Evolutionary conservation across 2,329 filamentous ascomycete genomes (phyloP).

Genomic region (Sclerotinia glacialis): DNA sequence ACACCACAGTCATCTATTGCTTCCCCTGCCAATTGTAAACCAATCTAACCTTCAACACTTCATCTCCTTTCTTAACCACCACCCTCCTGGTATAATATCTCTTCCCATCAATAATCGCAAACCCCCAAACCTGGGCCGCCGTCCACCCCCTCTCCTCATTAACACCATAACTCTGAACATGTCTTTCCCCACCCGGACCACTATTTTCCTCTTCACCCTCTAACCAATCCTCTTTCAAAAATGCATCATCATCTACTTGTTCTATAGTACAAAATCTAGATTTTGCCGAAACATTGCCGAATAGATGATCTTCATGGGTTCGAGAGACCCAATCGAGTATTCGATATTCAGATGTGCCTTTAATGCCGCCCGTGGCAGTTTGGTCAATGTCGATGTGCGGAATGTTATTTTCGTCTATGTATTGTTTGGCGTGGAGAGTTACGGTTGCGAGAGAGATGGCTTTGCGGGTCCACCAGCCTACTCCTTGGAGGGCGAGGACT

Average conservation of each 20-base stretch:
- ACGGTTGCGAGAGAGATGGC: constrained; percentile 58
- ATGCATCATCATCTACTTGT: constrained; percentile 40
- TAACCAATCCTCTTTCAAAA: constrained; percentile 49
- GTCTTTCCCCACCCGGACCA: constrained; percentile 44
- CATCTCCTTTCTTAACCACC: constrained; percentile 42
- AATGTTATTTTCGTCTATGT: constrained; percentile 42
- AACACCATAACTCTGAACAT: constrained; percentile 50
- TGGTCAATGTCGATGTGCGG: constrained; percentile 59
- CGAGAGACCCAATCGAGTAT: constrained; percentile 53
- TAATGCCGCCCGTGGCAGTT: constrained; percentile 59
- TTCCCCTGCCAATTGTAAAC: constrained; percentile 44
- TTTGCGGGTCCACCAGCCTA: constrained; percentile 58
- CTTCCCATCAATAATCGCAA: constrained; percentile 44
- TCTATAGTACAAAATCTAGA: constrained; percentile 31
- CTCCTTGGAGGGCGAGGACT: constrained; percentile 57
- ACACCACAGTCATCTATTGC: constrained; percentile 22
- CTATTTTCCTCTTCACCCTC: constrained; percentile 45
- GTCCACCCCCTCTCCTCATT: constrained; percentile 52
- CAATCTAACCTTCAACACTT: constrained; percentile 42
- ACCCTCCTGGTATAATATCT: constrained; percentile 43
- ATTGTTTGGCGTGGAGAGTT: constrained; percentile 46
- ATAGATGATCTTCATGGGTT: constrained; percentile 59
- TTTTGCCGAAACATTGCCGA: constrained; percentile 49
- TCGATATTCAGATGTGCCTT: constrained; percentile 57
- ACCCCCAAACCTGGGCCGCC: constrained; percentile 53